These are phyloP conservation scores for Trichoderma cornu-damae DNA, from an alignment of 2,329 filamentous ascomycete species.

Conservation along the genomic window DNA sequence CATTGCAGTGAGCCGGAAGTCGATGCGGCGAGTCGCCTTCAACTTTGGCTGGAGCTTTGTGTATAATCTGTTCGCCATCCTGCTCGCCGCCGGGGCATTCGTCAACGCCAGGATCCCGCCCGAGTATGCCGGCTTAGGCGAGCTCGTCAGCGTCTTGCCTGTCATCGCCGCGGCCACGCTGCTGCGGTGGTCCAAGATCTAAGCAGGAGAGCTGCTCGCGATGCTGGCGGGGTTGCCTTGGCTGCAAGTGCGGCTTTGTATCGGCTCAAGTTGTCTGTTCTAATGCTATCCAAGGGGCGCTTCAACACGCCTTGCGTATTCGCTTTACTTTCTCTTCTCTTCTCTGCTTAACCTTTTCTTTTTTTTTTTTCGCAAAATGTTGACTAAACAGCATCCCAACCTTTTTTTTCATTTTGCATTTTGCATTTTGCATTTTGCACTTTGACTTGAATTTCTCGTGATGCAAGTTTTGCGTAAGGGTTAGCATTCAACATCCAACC, in stretches of 20 bases:
- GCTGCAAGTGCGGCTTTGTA: neutral
- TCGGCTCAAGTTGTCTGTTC: neutral
- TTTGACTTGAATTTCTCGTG: neutral
- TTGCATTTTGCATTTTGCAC: neutral
- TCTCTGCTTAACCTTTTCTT: neutral
- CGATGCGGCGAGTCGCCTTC: conserved; percentile 50
- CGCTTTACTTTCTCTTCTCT: too few relatives aligned
- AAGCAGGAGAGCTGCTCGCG: neutral
- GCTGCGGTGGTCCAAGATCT: conserved; percentile 39
- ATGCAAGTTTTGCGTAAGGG: neutral
- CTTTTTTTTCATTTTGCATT: neutral
- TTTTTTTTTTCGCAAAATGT: neutral
- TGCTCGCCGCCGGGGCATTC: conserved; percentile 62
- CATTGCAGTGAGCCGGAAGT: conserved; percentile 48
- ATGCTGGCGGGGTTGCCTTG: neutral
- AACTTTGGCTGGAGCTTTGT: conserved; percentile 67
- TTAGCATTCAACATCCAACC: conserved; percentile 1
- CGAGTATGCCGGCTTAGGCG: conserved; percentile 62
- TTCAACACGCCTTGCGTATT: too few relatives aligned
- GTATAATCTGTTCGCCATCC: conserved; percentile 65
- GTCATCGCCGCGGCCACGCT: conserved; percentile 56
- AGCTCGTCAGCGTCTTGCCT: conserved; percentile 68
- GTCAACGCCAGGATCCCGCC: conserved; percentile 50
- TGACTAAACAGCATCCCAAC: too few relatives aligned
- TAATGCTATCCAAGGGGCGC: too few relatives aligned